Evolutionary conservation across 306 rosid genomes (phyloP), one percentile per base, ranked within the genome.

Genomic region (Macrotyloma uniflorum): DNA sequence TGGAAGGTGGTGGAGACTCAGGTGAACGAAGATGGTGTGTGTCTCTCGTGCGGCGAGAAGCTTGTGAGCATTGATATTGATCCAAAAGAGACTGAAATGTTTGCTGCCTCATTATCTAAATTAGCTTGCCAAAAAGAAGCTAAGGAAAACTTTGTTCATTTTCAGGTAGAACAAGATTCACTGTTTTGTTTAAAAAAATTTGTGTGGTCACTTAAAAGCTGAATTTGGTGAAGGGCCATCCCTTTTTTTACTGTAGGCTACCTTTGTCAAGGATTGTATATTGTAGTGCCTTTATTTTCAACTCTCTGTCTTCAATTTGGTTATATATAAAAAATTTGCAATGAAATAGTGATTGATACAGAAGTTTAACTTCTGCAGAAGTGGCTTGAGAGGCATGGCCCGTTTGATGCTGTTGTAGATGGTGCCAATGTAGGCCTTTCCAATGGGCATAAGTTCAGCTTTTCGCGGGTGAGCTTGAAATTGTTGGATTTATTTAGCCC

Each of bases 11-110:
- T 20, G 43, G 86, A 89, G 73, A 93, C 99, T 63, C 85, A 53
- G 10, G 87, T 96, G 79, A 83, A 87, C 22, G 90, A 83, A 49
- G 81, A 45, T 10, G 96, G 98, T 1, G 20, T 67, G 58, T 96
- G 99, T 83, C 79, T 71, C 67, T 85, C 87, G 0, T 96, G 99
- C 8, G 43, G 71, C 0, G 83, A 89, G 74, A 91, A 88, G 83
- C 96, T 96, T 65, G 97, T 90, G 40, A 86, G 94, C 86, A 91
- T 93, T 58, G 99, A 96, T 80, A 90, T 96, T 70, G 99, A 93
- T 83, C 93, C 94, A 0, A 85, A 85, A 62, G 97, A 96, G 89
- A 91, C 94, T 0, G 91, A 87, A 73, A 86, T 61, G 54, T 96
- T 96, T 80, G 96, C 98, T 57, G 26, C 68, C 43, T 93, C 98